Evolutionary conservation across 257 asterid genomes (phyloP).

Genomic region (Primulina huaijiensis): DNA sequence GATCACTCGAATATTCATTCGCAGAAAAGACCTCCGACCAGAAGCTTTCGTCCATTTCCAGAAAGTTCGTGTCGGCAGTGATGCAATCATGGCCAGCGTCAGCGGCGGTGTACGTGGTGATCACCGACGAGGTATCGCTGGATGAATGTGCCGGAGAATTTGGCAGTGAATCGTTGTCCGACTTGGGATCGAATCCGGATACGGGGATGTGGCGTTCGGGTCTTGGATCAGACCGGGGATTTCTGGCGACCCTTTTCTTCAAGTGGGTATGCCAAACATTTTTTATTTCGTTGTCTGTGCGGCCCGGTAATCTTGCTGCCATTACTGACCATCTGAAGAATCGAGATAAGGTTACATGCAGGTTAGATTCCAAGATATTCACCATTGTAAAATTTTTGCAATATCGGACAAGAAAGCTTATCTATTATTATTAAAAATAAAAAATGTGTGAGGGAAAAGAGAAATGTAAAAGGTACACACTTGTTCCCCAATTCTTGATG

Average conservation of each 20-base stretch:
- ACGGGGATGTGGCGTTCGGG: not conserved
- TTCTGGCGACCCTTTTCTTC: slow-evolving; percentile 31
- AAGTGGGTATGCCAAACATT: slow-evolving; percentile 49
- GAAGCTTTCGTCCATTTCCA: slow-evolving; percentile 34
- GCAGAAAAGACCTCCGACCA: slow-evolving; percentile 34
- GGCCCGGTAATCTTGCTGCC: slow-evolving; percentile 48
- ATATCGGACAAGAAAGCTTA: too few species aligned
- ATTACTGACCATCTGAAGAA: slow-evolving; percentile 44
- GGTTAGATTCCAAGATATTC: not conserved
- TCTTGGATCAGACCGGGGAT: not conserved
- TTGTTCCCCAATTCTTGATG: slow-evolving; percentile 63
- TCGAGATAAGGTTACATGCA: not conserved
- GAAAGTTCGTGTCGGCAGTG: slow-evolving; percentile 7
- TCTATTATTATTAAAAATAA: too few species aligned
- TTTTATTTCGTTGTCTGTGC: slow-evolving; percentile 51
- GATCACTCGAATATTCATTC: not conserved
- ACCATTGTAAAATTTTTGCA: too few species aligned
- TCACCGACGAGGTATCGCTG: slow-evolving; percentile 24
- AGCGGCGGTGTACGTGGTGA: not conserved
- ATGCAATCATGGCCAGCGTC: not conserved
- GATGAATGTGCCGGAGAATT: slow-evolving; percentile 28
- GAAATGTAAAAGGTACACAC: slow-evolving; percentile 25
- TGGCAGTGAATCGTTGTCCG: slow-evolving; percentile 13
- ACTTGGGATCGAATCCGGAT: slow-evolving; percentile 5
- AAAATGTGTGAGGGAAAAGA: too few species aligned